Percentiles rank a stretch among this genome's conserved stretches.
These are phyloP conservation scores for Ophiostoma sp. DNA, from an alignment of 2,329 filamentous ascomycete species.

Conservation along the genomic window DNA sequence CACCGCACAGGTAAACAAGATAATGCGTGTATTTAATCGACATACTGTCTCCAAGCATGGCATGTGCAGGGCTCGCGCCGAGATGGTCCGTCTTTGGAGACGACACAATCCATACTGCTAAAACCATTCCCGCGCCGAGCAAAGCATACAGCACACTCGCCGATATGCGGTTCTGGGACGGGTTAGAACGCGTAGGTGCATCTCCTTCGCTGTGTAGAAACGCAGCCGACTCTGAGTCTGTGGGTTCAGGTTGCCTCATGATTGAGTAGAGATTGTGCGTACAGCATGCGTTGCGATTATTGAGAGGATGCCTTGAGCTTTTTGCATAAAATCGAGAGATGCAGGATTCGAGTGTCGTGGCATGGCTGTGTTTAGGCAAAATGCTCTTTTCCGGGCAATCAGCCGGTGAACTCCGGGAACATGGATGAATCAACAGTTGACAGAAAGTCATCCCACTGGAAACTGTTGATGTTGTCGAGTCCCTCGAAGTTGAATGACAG, in stretches of 20 bases:
- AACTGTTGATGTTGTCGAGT: conserved; percentile 14
- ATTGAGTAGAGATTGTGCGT: background rate
- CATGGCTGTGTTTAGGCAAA: background rate
- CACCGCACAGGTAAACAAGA: background rate
- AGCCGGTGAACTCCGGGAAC: background rate
- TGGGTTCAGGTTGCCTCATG: background rate
- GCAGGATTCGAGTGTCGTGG: background rate
- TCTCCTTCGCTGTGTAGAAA: background rate
- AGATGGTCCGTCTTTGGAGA: background rate
- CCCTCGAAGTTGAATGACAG: conserved; percentile 15
- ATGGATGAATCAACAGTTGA: conserved; percentile 9
- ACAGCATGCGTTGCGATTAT: background rate
- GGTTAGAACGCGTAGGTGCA: background rate
- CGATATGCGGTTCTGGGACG: background rate
- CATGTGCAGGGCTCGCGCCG: background rate
- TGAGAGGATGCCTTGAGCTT: background rate
- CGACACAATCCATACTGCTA: background rate
- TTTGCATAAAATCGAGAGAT: background rate
- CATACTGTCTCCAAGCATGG: background rate
- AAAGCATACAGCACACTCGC: background rate
- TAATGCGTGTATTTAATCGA: background rate
- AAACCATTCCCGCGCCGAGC: background rate
- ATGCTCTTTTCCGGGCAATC: background rate
- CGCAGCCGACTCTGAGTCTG: background rate
- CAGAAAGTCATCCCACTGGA: conserved; percentile 21